Evolutionary conservation across 148 eudicot species (phyloP), one percentile per base, ranked within the genome.

Genomic region (Vaccinium vitisidaea): DNA sequence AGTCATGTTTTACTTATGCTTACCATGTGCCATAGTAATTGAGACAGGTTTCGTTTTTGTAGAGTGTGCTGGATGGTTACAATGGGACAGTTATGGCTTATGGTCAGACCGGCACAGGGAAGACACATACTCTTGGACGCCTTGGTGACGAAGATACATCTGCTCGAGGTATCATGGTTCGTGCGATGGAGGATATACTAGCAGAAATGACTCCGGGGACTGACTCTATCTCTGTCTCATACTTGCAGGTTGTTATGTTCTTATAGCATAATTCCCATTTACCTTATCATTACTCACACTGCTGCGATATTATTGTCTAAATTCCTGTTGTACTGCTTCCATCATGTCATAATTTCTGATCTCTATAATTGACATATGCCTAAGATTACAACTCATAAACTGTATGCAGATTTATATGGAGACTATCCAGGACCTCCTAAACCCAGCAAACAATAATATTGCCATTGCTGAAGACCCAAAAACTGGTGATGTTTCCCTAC

Each of bases 41-140:
- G 82, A 86, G 61, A 27, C 7, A 12, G 4, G 16, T 69, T 77
- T 49, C 53, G 79, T 63, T 82, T 67, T 84, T 70, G 82, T 83
- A 97, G 99, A 97, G 99, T 88, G 99, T 97, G 76, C 90, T 97
- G 81, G 98, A 92, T 75, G 99, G 99, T 83, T 97, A 97, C 90
- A 97, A 97, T 88, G 99, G 99, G 88, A 97, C 99, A 48, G 95
- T 97, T 80, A 92, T 97, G 94, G 99, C 98, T 71, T 97, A 97
- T 91, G 99, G 99, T 79, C 99, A 97, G 88, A 97, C 99, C 21
- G 99, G 99, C 77, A 97, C 99, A 1, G 99, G 99, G 63, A 97
- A 97, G 88, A 97, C 99, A 43, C 94, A 88, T 85, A 97, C 99
- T 79, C 98, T 97, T 83, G 99, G 98, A 85, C 92, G 93, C 89